These are phyloP conservation scores for Naganishia friedmannii DNA, from an alignment of 768 basidiomycete genomes.

Conservation along the genomic window DNA sequence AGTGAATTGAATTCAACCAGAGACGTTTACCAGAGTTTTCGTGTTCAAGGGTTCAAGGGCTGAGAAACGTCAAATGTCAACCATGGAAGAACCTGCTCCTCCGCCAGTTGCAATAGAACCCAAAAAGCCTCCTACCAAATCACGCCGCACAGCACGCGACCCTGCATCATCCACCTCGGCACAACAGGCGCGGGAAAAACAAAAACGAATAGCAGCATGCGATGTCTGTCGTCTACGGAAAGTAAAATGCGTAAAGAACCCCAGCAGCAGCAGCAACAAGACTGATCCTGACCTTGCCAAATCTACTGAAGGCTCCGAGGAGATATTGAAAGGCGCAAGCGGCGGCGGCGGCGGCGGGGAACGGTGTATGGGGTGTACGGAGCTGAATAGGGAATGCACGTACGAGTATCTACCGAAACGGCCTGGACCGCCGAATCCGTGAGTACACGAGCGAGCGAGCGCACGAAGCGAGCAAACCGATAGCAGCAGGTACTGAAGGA, in stretches of 20 bases:
- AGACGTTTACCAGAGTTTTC: too few species aligned
- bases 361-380: constrained; percentile 24
- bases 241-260: constrained; percentile 29
- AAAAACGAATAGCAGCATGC: constrained; percentile 24
- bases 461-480: not conserved
- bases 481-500: not conserved
- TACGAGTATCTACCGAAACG: constrained; percentile 20
- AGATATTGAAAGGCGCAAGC: not conserved
- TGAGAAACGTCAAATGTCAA: too few species aligned
- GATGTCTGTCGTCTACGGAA: constrained; percentile 28
- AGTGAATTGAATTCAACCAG: too few species aligned
- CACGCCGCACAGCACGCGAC: not conserved
- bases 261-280: too few species aligned
- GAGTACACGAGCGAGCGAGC: not conserved
- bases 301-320: too few species aligned
- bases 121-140: not conserved
- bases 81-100: too few species aligned
- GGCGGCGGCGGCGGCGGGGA: not conserved
- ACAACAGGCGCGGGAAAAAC: not conserved
- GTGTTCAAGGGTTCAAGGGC: too few species aligned
- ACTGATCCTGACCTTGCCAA: too few species aligned
- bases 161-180: too few species aligned
- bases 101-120: not conserved
- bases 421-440: constrained; percentile 30
- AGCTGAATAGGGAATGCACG: constrained; percentile 26